Conservation (phyloP, 208 protist species). For the Crithidia bombi region DNA sequence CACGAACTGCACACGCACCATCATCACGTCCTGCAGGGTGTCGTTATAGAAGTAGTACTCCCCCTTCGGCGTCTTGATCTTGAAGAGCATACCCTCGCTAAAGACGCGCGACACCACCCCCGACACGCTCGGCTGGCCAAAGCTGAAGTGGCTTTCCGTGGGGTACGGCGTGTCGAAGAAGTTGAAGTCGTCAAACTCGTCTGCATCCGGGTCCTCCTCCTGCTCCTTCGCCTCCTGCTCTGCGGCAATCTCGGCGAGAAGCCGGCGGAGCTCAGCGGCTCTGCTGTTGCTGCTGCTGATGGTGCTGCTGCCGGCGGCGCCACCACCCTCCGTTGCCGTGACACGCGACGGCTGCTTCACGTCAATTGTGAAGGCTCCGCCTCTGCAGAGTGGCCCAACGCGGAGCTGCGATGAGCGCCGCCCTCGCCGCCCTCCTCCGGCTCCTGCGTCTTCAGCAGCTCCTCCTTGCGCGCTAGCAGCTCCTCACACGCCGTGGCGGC, state of each 20-base stretch:
- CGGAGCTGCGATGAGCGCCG: neutral
- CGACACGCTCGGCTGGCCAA: constrained; percentile 37
- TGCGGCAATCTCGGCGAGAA: constrained; percentile 1
- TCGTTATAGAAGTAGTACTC: constrained; percentile 82
- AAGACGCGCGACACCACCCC: constrained; percentile 44
- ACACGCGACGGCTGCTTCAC: neutral
- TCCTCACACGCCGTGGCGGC: constrained; percentile 28
- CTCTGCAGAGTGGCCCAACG: neutral
- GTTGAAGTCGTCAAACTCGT: constrained; percentile 70
- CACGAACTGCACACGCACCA: constrained; percentile 47
- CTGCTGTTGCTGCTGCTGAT: no score
- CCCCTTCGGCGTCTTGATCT: constrained; percentile 40
- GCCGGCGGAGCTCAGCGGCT: constrained; percentile 1
- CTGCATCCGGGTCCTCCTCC: constrained; percentile 22
- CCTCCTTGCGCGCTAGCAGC: constrained; percentile 38
- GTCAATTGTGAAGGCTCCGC: neutral
- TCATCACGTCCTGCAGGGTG: constrained; percentile 65
- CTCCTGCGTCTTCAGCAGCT: constrained; percentile 15
- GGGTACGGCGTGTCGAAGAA: constrained; percentile 36
- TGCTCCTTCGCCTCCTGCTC: constrained; percentile 14
- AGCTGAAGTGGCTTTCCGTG: constrained; percentile 35
- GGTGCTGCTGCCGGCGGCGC: no score
- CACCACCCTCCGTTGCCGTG: neutral
- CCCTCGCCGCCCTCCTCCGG: neutral
- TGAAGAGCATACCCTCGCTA: constrained; percentile 52